Conservation (phyloP, 2,329 filamentous ascomycete genomes). For the Bertia moriformis region DNA sequence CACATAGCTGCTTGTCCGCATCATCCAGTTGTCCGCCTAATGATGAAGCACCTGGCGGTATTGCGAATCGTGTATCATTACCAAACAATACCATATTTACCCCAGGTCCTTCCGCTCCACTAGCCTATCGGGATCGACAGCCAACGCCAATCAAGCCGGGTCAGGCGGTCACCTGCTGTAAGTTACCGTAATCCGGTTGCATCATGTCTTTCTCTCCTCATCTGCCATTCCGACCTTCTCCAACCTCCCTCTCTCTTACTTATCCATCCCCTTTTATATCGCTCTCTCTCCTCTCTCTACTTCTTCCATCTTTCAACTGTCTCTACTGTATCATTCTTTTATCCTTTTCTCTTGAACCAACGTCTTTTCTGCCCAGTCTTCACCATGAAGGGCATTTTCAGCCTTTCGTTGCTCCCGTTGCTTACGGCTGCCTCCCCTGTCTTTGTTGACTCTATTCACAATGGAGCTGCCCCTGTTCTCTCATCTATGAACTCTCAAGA, state of each 20-base stretch:
- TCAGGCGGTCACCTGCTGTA: neutral
- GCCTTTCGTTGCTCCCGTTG: conserved; percentile 42
- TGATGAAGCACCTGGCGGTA: too few species aligned
- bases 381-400: conserved; percentile 40
- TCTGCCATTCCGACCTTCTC: neutral
- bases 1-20: too few species aligned
- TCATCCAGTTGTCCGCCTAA: too few species aligned
- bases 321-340: neutral
- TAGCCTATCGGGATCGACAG: neutral
- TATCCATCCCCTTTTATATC: neutral
- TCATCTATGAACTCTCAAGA: conserved; percentile 43
- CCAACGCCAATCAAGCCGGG: neutral
- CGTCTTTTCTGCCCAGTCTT: neutral
- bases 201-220: neutral
- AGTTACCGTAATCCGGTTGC: conserved; percentile 1
- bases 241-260: too few species aligned
- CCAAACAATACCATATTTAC: too few species aligned
- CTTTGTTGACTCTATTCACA: conserved; percentile 45
- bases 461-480: conserved; percentile 48
- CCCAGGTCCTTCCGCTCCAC: neutral
- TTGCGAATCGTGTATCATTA: too few species aligned
- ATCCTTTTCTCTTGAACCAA: neutral
- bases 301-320: neutral
- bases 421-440: conserved; percentile 27
- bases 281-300: neutral